Conservation (phyloP, 805 yeast species). For the Lipomyces lipofer region DNA sequence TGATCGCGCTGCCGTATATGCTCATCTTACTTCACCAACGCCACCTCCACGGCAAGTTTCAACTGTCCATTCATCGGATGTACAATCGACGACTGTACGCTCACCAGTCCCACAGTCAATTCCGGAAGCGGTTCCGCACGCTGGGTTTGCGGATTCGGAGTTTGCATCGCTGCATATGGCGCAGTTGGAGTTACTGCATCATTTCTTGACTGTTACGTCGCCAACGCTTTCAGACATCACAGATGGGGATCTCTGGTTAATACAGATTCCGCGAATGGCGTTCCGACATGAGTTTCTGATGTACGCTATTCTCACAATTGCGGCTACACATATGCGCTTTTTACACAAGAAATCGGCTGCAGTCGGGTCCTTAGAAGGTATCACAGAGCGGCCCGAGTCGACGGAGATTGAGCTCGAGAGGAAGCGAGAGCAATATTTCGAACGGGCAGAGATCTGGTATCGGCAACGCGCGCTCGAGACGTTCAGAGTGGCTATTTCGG, state of each 20-base stretch:
- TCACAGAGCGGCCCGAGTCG: too few species aligned
- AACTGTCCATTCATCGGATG: background rate
- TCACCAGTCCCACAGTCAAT: conserved; percentile 4
- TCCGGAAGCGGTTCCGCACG: conserved; percentile 2
- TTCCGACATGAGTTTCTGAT: conserved; percentile 28
- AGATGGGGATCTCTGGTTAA: conserved; percentile 30
- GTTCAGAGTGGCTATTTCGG: conserved; percentile 27
- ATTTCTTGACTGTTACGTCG: conserved; percentile 28
- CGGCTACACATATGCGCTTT: conserved; percentile 27
- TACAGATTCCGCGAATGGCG: conserved; percentile 28
- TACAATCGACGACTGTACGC: background rate
- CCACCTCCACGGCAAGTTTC: background rate
- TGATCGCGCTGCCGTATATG: too few species aligned
- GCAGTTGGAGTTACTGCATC: conserved; percentile 29
- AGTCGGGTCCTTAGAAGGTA: background rate
- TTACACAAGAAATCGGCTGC: conserved; percentile 3
- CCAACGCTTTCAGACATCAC: conserved; percentile 28
- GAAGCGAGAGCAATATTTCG: conserved; percentile 22
- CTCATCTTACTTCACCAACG: conserved; percentile 1
- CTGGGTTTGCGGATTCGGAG: conserved; percentile 16
- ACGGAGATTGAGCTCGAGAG: background rate
- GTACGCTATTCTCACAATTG: conserved; percentile 31
- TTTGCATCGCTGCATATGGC: conserved; percentile 24
- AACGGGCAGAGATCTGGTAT: conserved; percentile 30
- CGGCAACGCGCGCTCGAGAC: conserved; percentile 31